Evolutionary conservation across 371 early-diverging fungal genomes (phyloP).

Genomic region (Apophysomyces elegans): DNA sequence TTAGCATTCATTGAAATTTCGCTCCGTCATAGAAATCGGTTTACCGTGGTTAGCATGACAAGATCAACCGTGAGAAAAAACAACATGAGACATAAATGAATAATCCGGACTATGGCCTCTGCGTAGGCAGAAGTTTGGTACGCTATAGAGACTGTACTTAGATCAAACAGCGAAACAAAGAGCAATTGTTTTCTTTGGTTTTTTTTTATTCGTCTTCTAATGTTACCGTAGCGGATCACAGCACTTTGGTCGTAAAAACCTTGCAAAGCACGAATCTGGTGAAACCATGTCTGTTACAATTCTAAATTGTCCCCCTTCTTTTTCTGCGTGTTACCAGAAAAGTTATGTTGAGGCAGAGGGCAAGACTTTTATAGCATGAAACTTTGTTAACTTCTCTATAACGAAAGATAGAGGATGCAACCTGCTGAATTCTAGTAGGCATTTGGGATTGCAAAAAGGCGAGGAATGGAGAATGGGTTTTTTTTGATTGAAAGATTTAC

Average conservation of each 20-base stretch:
- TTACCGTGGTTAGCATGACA: constrained; percentile 28
- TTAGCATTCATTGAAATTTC: too few species aligned
- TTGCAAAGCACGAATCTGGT: neutral
- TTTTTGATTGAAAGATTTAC: neutral
- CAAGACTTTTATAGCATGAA: neutral
- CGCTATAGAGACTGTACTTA: neutral
- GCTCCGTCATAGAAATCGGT: neutral
- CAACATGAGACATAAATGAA: neutral
- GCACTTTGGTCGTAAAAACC: neutral
- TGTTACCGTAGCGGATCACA: neutral
- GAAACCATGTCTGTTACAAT: neutral
- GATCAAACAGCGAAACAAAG: neutral
- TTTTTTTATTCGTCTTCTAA: neutral
- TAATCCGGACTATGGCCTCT: neutral
- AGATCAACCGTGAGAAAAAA: constrained; percentile 27
- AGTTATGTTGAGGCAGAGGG: neutral
- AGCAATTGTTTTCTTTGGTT: neutral
- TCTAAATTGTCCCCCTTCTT: neutral
- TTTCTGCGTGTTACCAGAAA: neutral
- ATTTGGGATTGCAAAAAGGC: neutral
- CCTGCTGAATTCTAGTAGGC: neutral
- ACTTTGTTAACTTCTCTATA: neutral
- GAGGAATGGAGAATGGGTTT: neutral
- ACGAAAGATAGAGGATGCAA: neutral
- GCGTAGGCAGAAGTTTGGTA: constrained; percentile 13